Base-by-base conservation (phyloP, 2,329 filamentous ascomycete species). In the Hymenotorrendiella dingleyae region DNA sequence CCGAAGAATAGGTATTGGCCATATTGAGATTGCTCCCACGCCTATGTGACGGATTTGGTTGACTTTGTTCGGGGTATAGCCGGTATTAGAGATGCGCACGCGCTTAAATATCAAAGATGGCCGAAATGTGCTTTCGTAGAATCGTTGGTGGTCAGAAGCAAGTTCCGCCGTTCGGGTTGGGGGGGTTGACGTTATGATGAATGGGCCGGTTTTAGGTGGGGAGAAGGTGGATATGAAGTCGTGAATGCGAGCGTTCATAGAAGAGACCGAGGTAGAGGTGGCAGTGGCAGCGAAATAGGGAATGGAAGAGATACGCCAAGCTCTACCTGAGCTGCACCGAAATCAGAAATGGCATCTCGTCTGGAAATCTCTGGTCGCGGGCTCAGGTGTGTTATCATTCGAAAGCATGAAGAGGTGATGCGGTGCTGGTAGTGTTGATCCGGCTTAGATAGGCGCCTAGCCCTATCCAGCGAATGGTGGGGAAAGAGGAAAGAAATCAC, bases 1-100 rank as follows among this genome's bases (percentile, higher is more conserved):
- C 57, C 43, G 54, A 50, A 54, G 55, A 51, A 43, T 58, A 60
- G 36, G 58, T 42, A 40, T 58, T 58, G 38, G 54, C 50, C 58
- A 60, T 52, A 21, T 47, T 41, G n/a, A n/a, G n/a, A n/a, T n/a
- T n/a, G n/a, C 33, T 36, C 11, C 10, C 5, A 36, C 16, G 11
- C 19, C 21, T 24, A 17, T 21, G 17, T 21, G 26, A 14, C 16
- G 14, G 24, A n/a, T 21, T 26, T 21, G 26, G 16, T 30, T 19
- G n/a, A 33, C n/a, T 14, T 17, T 39, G 24, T 41, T 37, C 44
- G 45, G 47, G 45, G 49, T 52, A 46, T 46, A 48, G 43, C 49
- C 16, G 40, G 20, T 30, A 28, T 29, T 30, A 43, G 43, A 21
- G 41, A 41, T 42, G 36, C 16, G 19, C 17, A 6, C 30, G 37